Evolutionary conservation across 2,329 filamentous ascomycete genomes (phyloP).

Genomic region (Microdochium trichocladiopsis): DNA sequence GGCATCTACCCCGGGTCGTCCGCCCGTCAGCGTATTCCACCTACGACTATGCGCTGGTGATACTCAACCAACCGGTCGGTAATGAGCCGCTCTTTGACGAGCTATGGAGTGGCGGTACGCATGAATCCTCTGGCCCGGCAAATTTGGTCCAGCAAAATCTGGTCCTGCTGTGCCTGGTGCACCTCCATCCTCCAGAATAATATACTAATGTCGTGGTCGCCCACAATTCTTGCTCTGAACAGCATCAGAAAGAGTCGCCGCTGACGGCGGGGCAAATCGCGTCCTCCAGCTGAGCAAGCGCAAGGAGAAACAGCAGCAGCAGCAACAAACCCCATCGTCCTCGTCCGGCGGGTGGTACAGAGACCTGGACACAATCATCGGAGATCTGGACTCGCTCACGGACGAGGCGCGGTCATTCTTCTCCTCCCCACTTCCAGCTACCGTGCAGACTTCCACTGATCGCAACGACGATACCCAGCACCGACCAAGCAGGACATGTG

Average conservation of each 20-base stretch:
- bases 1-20: slow-evolving; percentile 24
- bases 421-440: slow-evolving; percentile 32
- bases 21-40: slow-evolving; percentile 12
- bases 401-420: slow-evolving; percentile 61
- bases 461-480: slow-evolving; percentile 34
- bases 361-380: slow-evolving; percentile 65
- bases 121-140: not conserved
- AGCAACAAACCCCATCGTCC: not conserved
- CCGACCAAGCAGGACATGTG: not conserved
- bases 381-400: slow-evolving; percentile 81
- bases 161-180: not conserved
- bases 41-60: slow-evolving; percentile 39
- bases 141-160: not conserved
- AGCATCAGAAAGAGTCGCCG: not conserved
- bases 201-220: no score
- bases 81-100: slow-evolving; percentile 14
- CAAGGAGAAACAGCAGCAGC: not conserved
- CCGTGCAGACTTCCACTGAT: slow-evolving; percentile 48
- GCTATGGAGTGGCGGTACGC: slow-evolving; percentile 18
- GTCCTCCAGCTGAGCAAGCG: not conserved
- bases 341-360: not conserved
- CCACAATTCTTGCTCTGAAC: no score
- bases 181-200: not conserved
- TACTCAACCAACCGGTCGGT: slow-evolving; percentile 54
- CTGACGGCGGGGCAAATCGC: not conserved